These are phyloP conservation scores for Hyparrhenia diplandra DNA, from an alignment of 176 grass and related monocot genomes.

Conservation along the genomic window DNA sequence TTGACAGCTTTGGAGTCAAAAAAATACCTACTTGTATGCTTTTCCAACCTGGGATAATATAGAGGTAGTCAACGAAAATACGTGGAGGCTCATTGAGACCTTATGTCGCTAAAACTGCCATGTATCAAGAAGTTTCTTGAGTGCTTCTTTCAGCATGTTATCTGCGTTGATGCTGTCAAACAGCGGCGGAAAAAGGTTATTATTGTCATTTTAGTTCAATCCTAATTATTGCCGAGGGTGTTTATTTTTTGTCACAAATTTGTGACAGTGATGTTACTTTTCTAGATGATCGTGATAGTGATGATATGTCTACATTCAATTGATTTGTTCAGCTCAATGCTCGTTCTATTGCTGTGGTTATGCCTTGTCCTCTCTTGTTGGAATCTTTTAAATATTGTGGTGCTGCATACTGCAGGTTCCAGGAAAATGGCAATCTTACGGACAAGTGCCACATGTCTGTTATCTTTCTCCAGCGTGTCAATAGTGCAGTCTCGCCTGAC, in stretches of 20 bases:
- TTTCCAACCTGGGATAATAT: neutral
- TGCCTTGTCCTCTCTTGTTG: neutral
- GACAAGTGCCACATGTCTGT: neutral
- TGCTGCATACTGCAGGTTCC: neutral
- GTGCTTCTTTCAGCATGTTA: neutral
- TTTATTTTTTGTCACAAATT: neutral
- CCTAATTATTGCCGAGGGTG: neutral
- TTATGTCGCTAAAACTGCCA: neutral
- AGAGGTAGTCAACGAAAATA: neutral
- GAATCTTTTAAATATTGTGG: neutral
- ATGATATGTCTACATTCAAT: neutral
- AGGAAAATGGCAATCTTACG: neutral
- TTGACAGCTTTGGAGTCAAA: neutral
- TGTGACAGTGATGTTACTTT: neutral
- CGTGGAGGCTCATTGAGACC: neutral
- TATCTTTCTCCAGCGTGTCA: neutral
- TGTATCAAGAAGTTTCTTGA: neutral
- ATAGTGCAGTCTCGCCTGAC: neutral
- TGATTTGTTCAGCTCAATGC: neutral
- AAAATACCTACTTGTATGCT: neutral
- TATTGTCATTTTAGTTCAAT: neutral
- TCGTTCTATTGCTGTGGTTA: neutral
- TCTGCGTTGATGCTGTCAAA: neutral
- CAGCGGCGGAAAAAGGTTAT: neutral
- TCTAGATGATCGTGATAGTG: neutral